A percentile compares a stretch with the other conserved stretches of the same genome.
Evolutionary conservation across 345 rosid genomes (phyloP).

Genomic region (Lepidium africanum): DNA sequence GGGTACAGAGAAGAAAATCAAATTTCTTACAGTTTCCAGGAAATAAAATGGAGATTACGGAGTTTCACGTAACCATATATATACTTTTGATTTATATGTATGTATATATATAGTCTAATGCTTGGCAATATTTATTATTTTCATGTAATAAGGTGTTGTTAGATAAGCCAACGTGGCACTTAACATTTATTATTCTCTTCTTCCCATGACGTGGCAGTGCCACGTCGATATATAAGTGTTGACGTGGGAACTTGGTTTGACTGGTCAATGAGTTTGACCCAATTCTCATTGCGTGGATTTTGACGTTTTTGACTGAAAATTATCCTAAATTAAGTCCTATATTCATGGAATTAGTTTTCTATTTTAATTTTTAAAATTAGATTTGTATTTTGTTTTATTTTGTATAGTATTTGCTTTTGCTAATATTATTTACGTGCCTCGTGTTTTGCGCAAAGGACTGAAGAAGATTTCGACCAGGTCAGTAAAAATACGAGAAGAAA

Average conservation of each 20-base stretch:
- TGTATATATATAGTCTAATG: neutral
- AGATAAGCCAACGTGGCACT: constrained; percentile 16
- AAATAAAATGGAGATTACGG: constrained; percentile 14
- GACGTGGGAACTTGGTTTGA: constrained; percentile 17
- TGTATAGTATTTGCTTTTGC: neutral
- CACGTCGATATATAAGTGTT: neutral
- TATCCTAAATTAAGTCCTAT: constrained; percentile 24
- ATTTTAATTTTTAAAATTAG: neutral
- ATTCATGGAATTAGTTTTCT: constrained; percentile 17
- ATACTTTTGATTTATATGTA: constrained; percentile 12
- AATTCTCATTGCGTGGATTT: constrained; percentile 8
- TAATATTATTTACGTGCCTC: neutral
- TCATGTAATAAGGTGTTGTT: neutral
- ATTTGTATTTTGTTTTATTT: neutral
- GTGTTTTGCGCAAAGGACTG: constrained; percentile 2
- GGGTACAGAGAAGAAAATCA: constrained; percentile 13
- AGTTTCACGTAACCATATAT: constrained; percentile 29
- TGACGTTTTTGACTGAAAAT: constrained; percentile 4
- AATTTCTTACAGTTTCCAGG: neutral
- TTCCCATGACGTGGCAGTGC: neutral
- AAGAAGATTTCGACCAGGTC: neutral
- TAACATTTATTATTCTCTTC: neutral
- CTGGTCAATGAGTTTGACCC: constrained; percentile 27
- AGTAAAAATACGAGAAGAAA: neutral
- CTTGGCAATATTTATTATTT: neutral